Evolutionary conservation across 768 basidiomycete species (phyloP), one percentile per base, ranked within the genome.

Genomic region (Lactifluus hygrophoroides): DNA sequence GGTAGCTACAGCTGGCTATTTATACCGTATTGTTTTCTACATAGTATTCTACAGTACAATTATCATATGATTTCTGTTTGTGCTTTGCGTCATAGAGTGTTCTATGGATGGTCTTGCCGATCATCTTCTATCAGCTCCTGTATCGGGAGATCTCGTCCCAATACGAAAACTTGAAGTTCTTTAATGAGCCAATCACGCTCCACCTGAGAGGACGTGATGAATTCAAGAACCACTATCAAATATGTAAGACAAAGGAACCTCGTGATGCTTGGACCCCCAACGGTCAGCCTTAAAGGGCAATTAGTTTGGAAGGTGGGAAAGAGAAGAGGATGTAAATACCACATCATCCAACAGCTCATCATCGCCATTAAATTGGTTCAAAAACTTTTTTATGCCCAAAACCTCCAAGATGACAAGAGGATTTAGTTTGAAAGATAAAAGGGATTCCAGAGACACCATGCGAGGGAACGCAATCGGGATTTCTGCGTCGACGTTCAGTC

Each of bases 291-390:
- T 57, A 11, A 32, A 32, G 21, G n/a, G 42, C 5, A 6, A 17
- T 48, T 11, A 54, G 58, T 21, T 35, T n/a, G 13, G 30, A 38
- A 40, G n/a, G 8, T 46, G 32, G 51, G 4, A 48, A 8, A 66
- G 8, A 78, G 34, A 21, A 40, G 28, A 38, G 11, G 25, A 38
- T 10, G 21, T 45, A 38, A 27, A 19, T 61, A 87, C 88, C 71
- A 94, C 74, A 73, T 99, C 95, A 71, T 98, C 95, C 55, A 97
- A 77, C 28, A 99, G 73, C 71, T 98, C 96, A 0, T 93, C 89
- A 44, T 90, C 89, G n/a, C 80, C 81, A 70, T 94, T 93, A 71
- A 93, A 94, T 69, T 90, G 88, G 68, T 94, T 92, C 32, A 90
- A 84, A 65, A 94, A 88, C 13, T 89, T 86, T 30, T 80, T 80